Percentiles rank a stretch among this genome's conserved stretches.
Evolutionary conservation across 2,329 filamentous ascomycete species (phyloP).

Genomic region (Podosphaera fusca): DNA sequence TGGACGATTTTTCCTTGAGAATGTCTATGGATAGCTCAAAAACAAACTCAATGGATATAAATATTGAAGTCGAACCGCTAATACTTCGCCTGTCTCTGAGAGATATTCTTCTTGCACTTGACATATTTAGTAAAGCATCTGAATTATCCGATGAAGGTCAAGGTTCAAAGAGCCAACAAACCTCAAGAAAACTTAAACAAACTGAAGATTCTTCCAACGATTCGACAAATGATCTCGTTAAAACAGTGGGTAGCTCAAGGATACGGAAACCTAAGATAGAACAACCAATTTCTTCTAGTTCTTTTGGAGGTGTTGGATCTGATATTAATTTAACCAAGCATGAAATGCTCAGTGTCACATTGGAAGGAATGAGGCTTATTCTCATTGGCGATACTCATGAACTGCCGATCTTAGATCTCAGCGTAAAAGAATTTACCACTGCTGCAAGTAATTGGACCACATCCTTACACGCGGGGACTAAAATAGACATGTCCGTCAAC

Average conservation of each 20-base stretch:
- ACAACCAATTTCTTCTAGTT: neutral
- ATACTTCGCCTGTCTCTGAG: constrained; percentile 75
- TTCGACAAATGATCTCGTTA: neutral
- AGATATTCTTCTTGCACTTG: constrained; percentile 81
- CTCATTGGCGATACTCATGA: constrained; percentile 92
- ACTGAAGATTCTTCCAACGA: neutral
- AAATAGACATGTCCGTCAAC: constrained; percentile 85
- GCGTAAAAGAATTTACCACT: constrained; percentile 70
- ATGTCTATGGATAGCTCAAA: constrained; percentile 58
- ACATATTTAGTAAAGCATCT: constrained; percentile 76
- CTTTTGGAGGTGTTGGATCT: neutral
- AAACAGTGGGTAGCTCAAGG: neutral
- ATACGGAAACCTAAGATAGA: neutral
- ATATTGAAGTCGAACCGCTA: constrained; percentile 72
- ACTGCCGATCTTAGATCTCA: constrained; percentile 80
- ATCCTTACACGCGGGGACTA: constrained; percentile 64
- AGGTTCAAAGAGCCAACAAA: neutral
- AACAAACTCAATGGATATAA: constrained; percentile 48
- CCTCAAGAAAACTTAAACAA: neutral
- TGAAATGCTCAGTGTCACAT: constrained; percentile 65
- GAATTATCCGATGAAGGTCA: constrained; percentile 45
- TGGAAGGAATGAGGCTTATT: constrained; percentile 78
- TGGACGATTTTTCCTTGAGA: constrained; percentile 89
- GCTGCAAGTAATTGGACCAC: constrained; percentile 81
- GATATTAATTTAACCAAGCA: constrained; percentile 13